Conservation (phyloP, 345 rosid species). For the Salix udensis region DNA sequence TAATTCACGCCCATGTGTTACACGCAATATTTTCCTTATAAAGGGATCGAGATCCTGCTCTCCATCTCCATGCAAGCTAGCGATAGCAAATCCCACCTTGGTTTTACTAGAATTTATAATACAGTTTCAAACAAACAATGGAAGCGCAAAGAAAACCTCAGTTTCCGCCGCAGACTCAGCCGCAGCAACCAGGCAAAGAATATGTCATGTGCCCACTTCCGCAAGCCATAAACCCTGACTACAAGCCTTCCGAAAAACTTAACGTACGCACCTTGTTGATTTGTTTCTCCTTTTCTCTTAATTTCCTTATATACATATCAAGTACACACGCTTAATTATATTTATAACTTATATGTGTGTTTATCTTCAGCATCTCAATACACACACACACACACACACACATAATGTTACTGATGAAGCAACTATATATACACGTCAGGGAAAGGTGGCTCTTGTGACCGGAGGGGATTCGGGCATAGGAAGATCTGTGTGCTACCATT, state of each 20-base stretch:
- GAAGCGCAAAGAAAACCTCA: background rate
- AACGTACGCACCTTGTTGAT: constrained; percentile 19
- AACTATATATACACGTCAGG: background rate
- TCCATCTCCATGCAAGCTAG: too few relatives aligned
- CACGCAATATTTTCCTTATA: too few relatives aligned
- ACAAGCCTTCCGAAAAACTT: constrained; percentile 66
- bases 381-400: too few relatives aligned
- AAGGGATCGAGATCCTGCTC: too few relatives aligned
- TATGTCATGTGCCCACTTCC: constrained; percentile 66
- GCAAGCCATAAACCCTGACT: constrained; percentile 40
- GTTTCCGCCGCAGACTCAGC: constrained; percentile 67
- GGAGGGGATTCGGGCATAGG: constrained; percentile 12
- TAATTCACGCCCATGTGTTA: too few relatives aligned
- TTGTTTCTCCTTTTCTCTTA: background rate
- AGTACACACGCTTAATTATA: too few relatives aligned
- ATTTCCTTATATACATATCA: background rate
- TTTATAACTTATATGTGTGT: too few relatives aligned
- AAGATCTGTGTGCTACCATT: constrained; percentile 6
- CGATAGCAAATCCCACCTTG: too few relatives aligned
- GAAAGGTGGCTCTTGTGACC: constrained; percentile 10
- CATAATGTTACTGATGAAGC: too few relatives aligned
- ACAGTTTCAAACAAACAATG: too few relatives aligned
- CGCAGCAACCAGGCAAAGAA: constrained; percentile 60
- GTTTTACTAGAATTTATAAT: too few relatives aligned
- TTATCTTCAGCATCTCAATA: too few relatives aligned